Evolutionary conservation across 805 yeast genomes (phyloP), one percentile per base, ranked within the genome.

Genomic region (Candida pini): DNA sequence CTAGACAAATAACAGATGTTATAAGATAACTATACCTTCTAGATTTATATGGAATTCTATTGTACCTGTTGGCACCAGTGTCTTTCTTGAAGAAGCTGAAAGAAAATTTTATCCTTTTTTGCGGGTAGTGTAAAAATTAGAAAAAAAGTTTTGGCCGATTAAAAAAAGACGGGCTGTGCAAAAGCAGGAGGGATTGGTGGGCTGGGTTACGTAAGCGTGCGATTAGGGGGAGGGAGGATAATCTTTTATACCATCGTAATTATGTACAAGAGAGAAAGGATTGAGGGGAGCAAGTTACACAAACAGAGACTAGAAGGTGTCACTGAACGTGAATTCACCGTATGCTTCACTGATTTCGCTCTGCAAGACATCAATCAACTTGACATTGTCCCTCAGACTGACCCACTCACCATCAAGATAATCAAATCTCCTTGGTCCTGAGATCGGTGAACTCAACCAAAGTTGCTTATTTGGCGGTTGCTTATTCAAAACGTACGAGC

Each of bases 391-490:
- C 44, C 97, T 71, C 36, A 82, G 56, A 9, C 89, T 81, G 9
- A 78, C 62, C 98, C 98, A 92, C 36, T 68, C 64, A 4, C 83
- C 84, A 27, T 75, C 70, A 28, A 82, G 68, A 42, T 72, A 74
- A 56, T 92, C 97, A 51, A 76, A 83, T 45, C 83, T 63, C 53
- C 88, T 87, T 5, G 98, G 98, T 0, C 98, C 98, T 6, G 94
- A 82, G 4, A 87, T 53, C 0, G 99, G 99, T 28, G 95, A 83
- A 39, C 94, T 77, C 34, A 90, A 69, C 99, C 99, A 92, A 20
- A 92, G 81, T 58, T 92, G 99, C 60, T 85, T 82, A 62, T 88
- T 92, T 4, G 98, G 97, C 1, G 98, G 98, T 61, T 92, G 97
- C 54, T 88, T 90, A 64, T 92, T 92, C 53, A 92, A 80, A 19